A percentile compares a stretch with the other conserved stretches of the same genome.
These are phyloP conservation scores for Lasiosphaeris hirsuta DNA, from an alignment of 495 filamentous ascomycete genomes.

Conservation along the genomic window DNA sequence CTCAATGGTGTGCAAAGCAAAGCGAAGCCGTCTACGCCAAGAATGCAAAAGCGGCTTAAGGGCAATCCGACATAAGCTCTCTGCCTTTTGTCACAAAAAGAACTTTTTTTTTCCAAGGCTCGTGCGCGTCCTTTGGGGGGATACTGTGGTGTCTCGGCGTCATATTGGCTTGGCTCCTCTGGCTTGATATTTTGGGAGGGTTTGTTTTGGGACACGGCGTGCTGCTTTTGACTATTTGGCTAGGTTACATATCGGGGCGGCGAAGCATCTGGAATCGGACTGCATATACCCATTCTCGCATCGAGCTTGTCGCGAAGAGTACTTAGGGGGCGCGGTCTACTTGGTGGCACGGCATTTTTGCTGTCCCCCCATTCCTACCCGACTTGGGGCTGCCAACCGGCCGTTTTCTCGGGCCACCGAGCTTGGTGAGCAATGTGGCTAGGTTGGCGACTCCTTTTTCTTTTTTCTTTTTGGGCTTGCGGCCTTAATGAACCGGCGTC, in stretches of 20 bases:
- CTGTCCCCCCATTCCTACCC: too few species aligned
- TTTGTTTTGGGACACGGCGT: background rate
- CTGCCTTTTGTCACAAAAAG: background rate
- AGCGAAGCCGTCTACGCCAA: conserved; percentile 45
- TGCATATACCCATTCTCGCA: conserved; percentile 22
- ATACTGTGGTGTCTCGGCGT: conserved; percentile 5
- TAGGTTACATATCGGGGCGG: conserved; percentile 14
- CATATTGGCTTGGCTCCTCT: background rate
- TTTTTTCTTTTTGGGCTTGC: background rate
- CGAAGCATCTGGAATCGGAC: conserved; percentile 20
- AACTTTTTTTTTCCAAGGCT: background rate
- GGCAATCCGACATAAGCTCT: conserved; percentile 31
- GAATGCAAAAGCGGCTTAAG: conserved; percentile 46
- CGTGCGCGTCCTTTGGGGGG: background rate
- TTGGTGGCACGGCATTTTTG: too few species aligned
- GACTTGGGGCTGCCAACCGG: background rate
- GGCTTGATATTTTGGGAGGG: background rate
- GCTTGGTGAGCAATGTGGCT: too few species aligned
- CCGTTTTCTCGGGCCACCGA: background rate
- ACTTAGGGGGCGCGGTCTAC: background rate
- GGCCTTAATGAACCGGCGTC: conserved; percentile 1
- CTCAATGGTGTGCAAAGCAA: conserved; percentile 42
- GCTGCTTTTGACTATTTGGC: background rate
- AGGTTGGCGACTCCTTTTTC: too few species aligned
- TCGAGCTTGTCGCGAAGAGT: conserved; percentile 9